phyloP scores from a whole-genome alignment of 129 eudicot genomes.

The Apium graveolens region DNA sequence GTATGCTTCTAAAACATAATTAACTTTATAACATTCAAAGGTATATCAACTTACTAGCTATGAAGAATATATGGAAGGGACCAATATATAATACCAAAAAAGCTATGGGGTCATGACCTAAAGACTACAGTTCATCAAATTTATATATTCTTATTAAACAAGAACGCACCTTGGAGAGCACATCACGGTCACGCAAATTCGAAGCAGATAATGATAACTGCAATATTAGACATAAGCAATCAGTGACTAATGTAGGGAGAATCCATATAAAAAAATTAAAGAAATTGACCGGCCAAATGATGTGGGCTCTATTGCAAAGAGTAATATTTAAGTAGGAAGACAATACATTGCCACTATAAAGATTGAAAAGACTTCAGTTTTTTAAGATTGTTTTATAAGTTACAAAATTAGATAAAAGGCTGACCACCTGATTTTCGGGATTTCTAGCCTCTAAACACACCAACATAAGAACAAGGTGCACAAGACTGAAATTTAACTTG shows the following conservation, averaged over 20 bases:
- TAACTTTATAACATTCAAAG: neutral
- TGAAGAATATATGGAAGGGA: neutral
- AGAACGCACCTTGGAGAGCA: constrained; percentile 80
- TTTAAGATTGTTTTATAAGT: neutral
- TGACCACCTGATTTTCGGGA: neutral
- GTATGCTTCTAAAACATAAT: neutral
- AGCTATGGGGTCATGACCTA: neutral
- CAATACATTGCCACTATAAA: neutral
- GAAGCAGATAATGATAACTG: constrained; percentile 90
- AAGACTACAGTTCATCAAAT: neutral
- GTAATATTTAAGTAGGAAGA: neutral
- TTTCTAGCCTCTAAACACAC: neutral
- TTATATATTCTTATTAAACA: neutral
- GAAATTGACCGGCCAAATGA: neutral
- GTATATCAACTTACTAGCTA: neutral
- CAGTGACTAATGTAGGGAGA: neutral
- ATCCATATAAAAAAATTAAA: constrained; percentile 16
- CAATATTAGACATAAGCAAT: constrained; percentile 18
- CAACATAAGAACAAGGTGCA: neutral
- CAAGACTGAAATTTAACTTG: neutral
- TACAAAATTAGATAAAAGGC: neutral
- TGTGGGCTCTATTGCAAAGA: constrained; percentile 10
- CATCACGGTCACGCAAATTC: constrained; percentile 78
- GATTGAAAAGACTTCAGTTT: too few relatives aligned
- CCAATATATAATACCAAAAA: neutral